phyloP scores from a whole-genome alignment of 495 filamentous ascomycete species.

The Penicillium ucsense region DNA sequence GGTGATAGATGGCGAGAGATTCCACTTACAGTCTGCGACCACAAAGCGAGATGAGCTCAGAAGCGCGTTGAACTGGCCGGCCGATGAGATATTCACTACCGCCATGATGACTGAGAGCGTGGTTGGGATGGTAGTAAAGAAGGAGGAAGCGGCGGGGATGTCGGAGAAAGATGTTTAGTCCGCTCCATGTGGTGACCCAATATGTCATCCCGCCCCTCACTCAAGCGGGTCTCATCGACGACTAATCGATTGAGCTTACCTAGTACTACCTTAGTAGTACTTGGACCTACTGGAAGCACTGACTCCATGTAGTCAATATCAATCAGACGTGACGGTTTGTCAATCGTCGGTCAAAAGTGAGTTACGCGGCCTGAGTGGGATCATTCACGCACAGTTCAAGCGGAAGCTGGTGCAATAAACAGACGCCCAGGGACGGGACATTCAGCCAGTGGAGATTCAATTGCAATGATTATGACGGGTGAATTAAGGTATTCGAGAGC shows the following conservation, averaged over 20 bases:
- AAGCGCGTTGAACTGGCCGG: constrained; percentile 58
- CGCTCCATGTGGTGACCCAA: constrained; percentile 5
- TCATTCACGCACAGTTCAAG: no score
- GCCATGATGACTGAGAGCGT: constrained; percentile 19
- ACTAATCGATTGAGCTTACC: neutral
- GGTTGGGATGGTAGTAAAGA: constrained; percentile 6
- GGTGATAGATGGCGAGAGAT: neutral
- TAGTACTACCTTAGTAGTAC: no score
- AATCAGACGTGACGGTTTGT: no score
- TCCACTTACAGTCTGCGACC: constrained; percentile 72
- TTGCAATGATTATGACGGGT: no score
- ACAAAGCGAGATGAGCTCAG: constrained; percentile 62
- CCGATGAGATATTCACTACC: constrained; percentile 60
- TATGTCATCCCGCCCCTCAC: constrained; percentile 24
- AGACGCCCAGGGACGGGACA: no score
- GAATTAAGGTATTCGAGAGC: no score
- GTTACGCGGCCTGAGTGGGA: no score
- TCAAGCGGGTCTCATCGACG: neutral
- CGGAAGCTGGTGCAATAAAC: no score
- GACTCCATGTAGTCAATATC: no score
- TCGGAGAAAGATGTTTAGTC: constrained; percentile 15
- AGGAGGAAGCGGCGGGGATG: constrained; percentile 6
- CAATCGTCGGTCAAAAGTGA: no score
- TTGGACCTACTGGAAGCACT: no score
- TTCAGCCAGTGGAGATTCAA: no score